Evolutionary conservation across 2,329 filamentous ascomycete genomes (phyloP), one percentile per base, ranked within the genome.

Genomic region (Penicillium thymicola): DNA sequence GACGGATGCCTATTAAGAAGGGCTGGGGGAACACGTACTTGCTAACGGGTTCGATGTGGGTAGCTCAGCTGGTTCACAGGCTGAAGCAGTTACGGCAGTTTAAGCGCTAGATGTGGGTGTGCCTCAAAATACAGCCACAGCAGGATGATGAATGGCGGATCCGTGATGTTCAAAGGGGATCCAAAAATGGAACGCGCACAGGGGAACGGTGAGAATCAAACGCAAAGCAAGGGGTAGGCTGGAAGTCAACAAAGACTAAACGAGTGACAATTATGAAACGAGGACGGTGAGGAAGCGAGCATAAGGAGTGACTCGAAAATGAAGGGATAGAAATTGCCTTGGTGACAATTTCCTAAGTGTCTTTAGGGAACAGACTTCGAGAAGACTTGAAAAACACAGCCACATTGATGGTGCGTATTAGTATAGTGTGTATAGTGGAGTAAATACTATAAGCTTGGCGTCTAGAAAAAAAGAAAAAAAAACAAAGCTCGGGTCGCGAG

Each of bases 201-300:
- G 47, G 44, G 38, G 45, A 43, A 45, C 25, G 28, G 41, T 40
- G 21, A 52, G 41, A 45, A 9, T 46, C 18, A 36, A 28, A 21
- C 53, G 18, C n/a, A 55, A 37, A 37, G 42, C 28, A 52, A 55
- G 54, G 54, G 54, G 36, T 46, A 45, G 25, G 9, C 34, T n/a
- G 34, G 14, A 34, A 40, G 23, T 46, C 27, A 55, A 55, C 54
- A 55, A 52, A 52, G 27, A 52, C n/a, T 9, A 46, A 46, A 55
- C 21, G 54, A 55, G 13, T 23, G 54, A 41, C 41, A 28, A 28
- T 42, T 52, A 25, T 44, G 34, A 41, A 30, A 32, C 28, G 16
- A 40, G 21, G 18, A 36, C 5, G 8, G 21, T 23, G 34, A 36
- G n/a, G 28, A 46, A 41, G 3, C 46, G 27, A 27, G 25, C 34